A percentile compares a stretch with the other conserved stretches of the same genome.
These are phyloP conservation scores for Hevea brasiliensis DNA, from an alignment of 345 rosid genomes.

Conservation along the genomic window DNA sequence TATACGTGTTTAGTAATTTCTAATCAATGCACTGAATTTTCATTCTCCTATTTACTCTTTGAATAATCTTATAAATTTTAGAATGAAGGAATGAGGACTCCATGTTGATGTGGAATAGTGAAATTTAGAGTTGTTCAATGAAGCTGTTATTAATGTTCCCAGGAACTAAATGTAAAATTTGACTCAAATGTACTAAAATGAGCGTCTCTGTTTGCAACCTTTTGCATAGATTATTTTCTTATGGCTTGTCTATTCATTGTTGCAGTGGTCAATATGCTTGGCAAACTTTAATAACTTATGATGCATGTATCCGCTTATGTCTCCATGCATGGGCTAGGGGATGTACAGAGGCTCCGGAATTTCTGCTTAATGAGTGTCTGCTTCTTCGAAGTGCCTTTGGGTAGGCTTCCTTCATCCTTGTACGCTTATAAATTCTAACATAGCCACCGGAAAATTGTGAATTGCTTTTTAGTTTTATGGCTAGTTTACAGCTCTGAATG, in stretches of 20 bases:
- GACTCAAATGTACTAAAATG: neutral
- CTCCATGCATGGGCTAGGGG: conserved; percentile 82
- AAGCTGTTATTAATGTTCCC: neutral
- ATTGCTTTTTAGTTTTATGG: conserved; percentile 3
- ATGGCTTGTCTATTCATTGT: conserved; percentile 6
- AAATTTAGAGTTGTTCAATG: neutral
- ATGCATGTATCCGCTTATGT: conserved; percentile 90
- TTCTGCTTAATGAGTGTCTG: conserved; percentile 84
- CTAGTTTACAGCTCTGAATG: conserved; percentile 11
- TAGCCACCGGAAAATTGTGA: neutral
- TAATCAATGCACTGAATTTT: neutral
- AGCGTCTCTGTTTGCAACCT: neutral
- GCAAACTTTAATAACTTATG: conserved; percentile 92
- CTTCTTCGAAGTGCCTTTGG: conserved; percentile 91
- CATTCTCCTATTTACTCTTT: neutral
- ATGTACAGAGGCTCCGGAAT: conserved; percentile 90
- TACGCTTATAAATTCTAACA: conserved; percentile 9
- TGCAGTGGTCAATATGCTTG: conserved; percentile 85
- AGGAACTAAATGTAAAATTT: neutral
- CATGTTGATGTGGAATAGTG: neutral
- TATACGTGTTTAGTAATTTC: neutral
- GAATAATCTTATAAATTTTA: neutral
- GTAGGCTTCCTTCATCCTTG: conserved; percentile 42
- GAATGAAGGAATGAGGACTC: neutral
- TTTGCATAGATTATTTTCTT: conserved; percentile 7